phyloP scores from a whole-genome alignment of 805 yeast genomes.

The Candida ovalis region DNA sequence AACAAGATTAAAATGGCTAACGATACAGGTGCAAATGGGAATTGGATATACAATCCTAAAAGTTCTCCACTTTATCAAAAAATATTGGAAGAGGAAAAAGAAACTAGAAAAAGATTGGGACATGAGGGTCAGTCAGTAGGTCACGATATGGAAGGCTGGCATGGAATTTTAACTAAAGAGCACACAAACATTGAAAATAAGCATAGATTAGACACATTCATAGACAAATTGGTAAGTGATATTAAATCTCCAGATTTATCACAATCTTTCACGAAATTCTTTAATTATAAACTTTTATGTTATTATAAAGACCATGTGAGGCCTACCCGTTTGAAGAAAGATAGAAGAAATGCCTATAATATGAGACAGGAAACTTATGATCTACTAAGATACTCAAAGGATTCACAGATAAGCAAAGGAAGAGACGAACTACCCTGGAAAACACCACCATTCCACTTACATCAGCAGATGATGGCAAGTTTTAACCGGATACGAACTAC shows the following conservation, averaged over 20 bases:
- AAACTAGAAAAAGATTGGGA: background rate
- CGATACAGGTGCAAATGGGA: background rate
- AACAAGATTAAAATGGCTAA: background rate
- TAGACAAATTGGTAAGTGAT: background rate
- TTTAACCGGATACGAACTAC: background rate
- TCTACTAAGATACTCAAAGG: background rate
- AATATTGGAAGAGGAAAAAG: background rate
- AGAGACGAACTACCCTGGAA: background rate
- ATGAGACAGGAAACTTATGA: background rate
- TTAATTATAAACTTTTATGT: background rate
- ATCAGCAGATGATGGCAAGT: background rate
- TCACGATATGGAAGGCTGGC: background rate
- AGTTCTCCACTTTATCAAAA: background rate
- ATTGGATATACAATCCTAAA: background rate
- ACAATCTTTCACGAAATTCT: background rate
- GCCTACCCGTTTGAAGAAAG: background rate
- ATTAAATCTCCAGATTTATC: background rate
- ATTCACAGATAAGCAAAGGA: background rate
- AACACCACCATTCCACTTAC: background rate
- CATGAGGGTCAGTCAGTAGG: background rate
- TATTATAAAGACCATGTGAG: background rate
- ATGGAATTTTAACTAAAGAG: background rate
- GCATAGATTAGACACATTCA: background rate
- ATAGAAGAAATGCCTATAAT: background rate
- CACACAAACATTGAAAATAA: background rate